Evolutionary conservation across 371 early-diverging fungal species (phyloP).

Genomic region (Dichotomocladium elegans): DNA sequence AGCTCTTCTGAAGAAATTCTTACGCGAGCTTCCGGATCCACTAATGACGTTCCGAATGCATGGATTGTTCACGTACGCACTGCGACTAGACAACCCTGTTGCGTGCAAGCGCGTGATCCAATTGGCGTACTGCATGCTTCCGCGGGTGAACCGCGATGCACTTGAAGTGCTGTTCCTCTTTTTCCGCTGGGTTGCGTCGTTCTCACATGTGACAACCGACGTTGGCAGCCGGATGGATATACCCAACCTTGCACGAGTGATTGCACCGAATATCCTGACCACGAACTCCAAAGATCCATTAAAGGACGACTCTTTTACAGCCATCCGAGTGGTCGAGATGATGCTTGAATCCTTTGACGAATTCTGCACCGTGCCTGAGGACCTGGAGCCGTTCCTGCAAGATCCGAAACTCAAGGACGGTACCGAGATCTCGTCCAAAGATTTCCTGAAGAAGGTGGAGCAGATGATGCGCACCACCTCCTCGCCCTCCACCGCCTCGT

Average conservation of each 20-base stretch:
- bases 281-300: constrained; percentile 74
- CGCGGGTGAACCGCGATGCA: constrained; percentile 88
- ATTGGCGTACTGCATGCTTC: constrained; percentile 79
- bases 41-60: constrained; percentile 85
- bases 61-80: constrained; percentile 63
- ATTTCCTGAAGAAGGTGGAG: constrained; percentile 42
- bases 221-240: constrained; percentile 88
- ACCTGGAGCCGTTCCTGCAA: constrained; percentile 38
- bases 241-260: constrained; percentile 85
- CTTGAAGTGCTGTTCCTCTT: constrained; percentile 88
- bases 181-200: constrained; percentile 77
- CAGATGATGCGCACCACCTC: constrained; percentile 23
- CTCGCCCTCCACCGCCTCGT: constrained; percentile 5
- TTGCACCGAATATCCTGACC: constrained; percentile 93
- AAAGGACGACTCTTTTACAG: constrained; percentile 60
- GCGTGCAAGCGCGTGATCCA: constrained; percentile 69
- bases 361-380: constrained; percentile 67
- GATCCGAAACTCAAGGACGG: constrained; percentile 35
- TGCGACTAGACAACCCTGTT: constrained; percentile 52
- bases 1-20: constrained; percentile 89
- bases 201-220: constrained; percentile 61
- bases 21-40: constrained; percentile 94
- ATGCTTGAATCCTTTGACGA: constrained; percentile 73
- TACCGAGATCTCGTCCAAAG: constrained; percentile 37
- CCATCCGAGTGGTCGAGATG: constrained; percentile 72